These are phyloP conservation scores for Camellia oleifera DNA, from an alignment of 179 eudicot genomes.

Conservation along the genomic window DNA sequence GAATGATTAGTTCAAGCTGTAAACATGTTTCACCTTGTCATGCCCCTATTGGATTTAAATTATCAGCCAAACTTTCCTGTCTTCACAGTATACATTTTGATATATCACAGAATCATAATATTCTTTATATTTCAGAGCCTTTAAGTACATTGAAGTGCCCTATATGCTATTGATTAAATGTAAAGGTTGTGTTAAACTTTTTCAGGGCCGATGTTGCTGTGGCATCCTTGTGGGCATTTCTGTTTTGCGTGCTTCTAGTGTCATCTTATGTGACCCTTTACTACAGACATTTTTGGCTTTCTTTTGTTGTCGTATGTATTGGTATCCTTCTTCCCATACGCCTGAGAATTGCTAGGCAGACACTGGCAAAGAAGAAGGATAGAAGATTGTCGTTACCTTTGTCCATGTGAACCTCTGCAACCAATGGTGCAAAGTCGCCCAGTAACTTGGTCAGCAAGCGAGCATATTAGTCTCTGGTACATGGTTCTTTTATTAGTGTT, in stretches of 20 bases:
- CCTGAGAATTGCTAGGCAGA: constrained; percentile 29
- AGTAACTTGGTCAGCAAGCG: neutral
- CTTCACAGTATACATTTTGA: neutral
- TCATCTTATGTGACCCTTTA: constrained; percentile 38
- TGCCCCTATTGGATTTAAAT: neutral
- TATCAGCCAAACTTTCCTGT: neutral
- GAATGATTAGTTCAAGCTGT: too few species aligned
- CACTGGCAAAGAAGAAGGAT: constrained; percentile 37
- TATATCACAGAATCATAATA: neutral
- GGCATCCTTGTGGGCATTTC: constrained; percentile 35
- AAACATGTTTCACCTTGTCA: neutral
- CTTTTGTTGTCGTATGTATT: constrained; percentile 29
- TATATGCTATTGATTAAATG: neutral
- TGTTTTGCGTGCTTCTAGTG: constrained; percentile 32
- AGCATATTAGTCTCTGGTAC: neutral
- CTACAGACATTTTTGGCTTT: constrained; percentile 36
- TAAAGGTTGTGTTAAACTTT: constrained; percentile 4
- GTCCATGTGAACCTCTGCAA: constrained; percentile 34
- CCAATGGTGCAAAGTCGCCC: neutral
- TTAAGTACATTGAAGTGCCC: neutral
- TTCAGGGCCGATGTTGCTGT: constrained; percentile 41
- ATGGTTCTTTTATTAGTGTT: neutral
- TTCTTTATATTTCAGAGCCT: neutral
- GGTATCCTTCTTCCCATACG: constrained; percentile 32
- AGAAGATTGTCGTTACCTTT: constrained; percentile 38